Evolutionary conservation across 768 basidiomycete species (phyloP).

Genomic region (Lactarius hengduanensis): DNA sequence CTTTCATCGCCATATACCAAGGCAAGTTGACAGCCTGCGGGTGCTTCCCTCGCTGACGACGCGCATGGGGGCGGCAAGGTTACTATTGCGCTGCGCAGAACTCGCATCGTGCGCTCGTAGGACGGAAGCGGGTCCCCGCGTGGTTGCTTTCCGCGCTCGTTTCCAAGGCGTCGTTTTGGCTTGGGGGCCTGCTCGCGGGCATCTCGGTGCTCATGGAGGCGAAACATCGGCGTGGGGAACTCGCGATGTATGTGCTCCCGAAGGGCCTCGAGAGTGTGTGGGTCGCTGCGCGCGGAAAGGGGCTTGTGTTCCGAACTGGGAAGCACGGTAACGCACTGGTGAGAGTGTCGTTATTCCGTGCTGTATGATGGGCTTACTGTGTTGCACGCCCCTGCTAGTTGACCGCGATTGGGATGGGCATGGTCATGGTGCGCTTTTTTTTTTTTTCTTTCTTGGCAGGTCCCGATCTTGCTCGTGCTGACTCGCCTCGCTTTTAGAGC

Average conservation of each 20-base stretch:
- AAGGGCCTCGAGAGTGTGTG: slow-evolving; percentile 88
- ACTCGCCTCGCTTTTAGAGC: slow-evolving; percentile 17
- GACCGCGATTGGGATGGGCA: slow-evolving; percentile 78
- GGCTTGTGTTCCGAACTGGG: slow-evolving; percentile 69
- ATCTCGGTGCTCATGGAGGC: slow-evolving; percentile 85
- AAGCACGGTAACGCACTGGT: slow-evolving; percentile 67
- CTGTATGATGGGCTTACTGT: slow-evolving; percentile 4
- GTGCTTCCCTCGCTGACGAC: background rate
- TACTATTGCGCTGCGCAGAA: slow-evolving; percentile 49
- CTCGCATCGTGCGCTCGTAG: background rate
- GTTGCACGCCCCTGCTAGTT: slow-evolving; percentile 39
- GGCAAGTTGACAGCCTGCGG: slow-evolving; percentile 33
- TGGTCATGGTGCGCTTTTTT: slow-evolving; percentile 71
- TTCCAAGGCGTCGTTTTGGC: slow-evolving; percentile 69
- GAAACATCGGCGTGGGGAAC: slow-evolving; percentile 77
- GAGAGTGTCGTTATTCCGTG: slow-evolving; percentile 33
- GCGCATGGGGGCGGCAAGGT: background rate
- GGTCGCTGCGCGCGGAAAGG: slow-evolving; percentile 72
- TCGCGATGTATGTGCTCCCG: slow-evolving; percentile 91
- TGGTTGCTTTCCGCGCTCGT: slow-evolving; percentile 56
- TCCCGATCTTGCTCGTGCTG: slow-evolving; percentile 9
- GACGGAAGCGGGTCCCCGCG: slow-evolving; percentile 38
- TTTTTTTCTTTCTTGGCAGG: background rate
- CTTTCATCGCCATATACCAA: slow-evolving; percentile 82
- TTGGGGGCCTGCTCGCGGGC: slow-evolving; percentile 71